Evolutionary conservation across 2,329 filamentous ascomycete genomes (phyloP).

Genomic region (Chaetomiaceae sp.): DNA sequence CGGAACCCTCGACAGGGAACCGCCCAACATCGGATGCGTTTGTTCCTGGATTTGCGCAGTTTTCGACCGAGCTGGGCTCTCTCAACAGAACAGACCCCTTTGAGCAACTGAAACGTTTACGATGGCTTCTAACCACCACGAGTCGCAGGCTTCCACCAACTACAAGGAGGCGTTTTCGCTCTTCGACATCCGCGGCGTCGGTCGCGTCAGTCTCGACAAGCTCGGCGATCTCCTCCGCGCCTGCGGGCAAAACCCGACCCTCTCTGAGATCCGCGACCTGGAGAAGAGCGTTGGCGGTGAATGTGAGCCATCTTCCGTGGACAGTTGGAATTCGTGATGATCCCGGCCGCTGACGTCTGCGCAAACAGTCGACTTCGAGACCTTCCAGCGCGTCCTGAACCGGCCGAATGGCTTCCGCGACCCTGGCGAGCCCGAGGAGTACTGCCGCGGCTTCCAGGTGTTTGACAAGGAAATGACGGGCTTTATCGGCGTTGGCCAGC

Average conservation of each 20-base stretch:
- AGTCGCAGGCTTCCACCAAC: constrained; percentile 75
- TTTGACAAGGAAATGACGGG: constrained; percentile 99
- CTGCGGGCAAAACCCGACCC: constrained; percentile 95
- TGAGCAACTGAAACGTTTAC: constrained; percentile 12
- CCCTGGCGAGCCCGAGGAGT: constrained; percentile 94
- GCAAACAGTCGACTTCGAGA: constrained; percentile 88
- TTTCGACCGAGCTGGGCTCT: too few relatives aligned
- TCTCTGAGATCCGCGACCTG: constrained; percentile 86
- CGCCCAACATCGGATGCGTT: background rate
- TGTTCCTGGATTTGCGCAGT: background rate
- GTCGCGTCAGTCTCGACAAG: constrained; percentile 78
- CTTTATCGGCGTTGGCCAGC: constrained; percentile 94
- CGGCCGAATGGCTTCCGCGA: constrained; percentile 97
- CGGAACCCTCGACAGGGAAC: background rate
- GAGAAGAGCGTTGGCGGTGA: constrained; percentile 86
- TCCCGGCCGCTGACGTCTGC: constrained; percentile 4
- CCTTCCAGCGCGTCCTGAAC: constrained; percentile 95
- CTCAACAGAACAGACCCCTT: background rate
- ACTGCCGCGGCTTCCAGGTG: constrained; percentile 97
- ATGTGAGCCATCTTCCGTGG: constrained; percentile 60
- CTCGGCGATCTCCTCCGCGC: constrained; percentile 92
- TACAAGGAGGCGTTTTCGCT: constrained; percentile 99
- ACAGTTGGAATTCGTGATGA: background rate
- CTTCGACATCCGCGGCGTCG: constrained; percentile 98
- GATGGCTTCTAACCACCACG: constrained; percentile 51